These are phyloP conservation scores for Diplocarpon rosae DNA, from an alignment of 2,329 filamentous ascomycete genomes.

Conservation along the genomic window DNA sequence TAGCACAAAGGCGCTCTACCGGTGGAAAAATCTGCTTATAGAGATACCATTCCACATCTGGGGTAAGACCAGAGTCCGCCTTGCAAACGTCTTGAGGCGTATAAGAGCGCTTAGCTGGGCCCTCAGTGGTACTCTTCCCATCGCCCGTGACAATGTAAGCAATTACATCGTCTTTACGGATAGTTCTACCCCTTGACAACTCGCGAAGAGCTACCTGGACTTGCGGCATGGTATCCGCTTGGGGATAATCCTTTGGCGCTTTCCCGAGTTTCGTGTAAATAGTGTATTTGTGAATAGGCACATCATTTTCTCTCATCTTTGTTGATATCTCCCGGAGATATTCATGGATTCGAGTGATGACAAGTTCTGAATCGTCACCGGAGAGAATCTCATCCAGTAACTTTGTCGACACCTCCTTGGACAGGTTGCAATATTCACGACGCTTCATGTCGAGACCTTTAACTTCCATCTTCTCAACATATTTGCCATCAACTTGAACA, in stretches of 20 bases:
- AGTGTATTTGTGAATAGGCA: conserved; percentile 80
- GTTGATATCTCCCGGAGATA: conserved; percentile 74
- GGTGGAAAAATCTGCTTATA: conserved; percentile 98
- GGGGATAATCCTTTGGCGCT: conserved; percentile 84
- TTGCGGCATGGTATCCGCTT: conserved; percentile 89
- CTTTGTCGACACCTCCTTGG: conserved; percentile 85
- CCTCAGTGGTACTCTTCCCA: conserved; percentile 47
- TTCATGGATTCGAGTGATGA: conserved; percentile 84
- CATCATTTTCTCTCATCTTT: conserved; percentile 72
- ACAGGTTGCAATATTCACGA: conserved; percentile 90
- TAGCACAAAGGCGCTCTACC: conserved; percentile 93
- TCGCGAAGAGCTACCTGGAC: conserved; percentile 91
- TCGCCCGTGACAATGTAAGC: conserved; percentile 86
- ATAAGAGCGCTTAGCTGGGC: conserved; percentile 79
- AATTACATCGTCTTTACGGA: conserved; percentile 92
- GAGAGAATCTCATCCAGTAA: conserved; percentile 92
- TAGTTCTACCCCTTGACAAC: conserved; percentile 71
- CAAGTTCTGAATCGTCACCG: conserved; percentile 80
- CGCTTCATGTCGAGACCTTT: conserved; percentile 98
- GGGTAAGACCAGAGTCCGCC: conserved; percentile 59
- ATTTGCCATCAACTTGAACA: conserved; percentile 79
- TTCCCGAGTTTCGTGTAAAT: conserved; percentile 98
- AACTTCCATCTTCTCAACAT: conserved; percentile 88
- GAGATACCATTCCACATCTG: conserved; percentile 96
- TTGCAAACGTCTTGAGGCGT: conserved; percentile 78